Percentiles rank a stretch among this genome's conserved stretches.
Evolutionary conservation across 495 filamentous ascomycete species (phyloP).

Genomic region (Penicillium paradoxum): DNA sequence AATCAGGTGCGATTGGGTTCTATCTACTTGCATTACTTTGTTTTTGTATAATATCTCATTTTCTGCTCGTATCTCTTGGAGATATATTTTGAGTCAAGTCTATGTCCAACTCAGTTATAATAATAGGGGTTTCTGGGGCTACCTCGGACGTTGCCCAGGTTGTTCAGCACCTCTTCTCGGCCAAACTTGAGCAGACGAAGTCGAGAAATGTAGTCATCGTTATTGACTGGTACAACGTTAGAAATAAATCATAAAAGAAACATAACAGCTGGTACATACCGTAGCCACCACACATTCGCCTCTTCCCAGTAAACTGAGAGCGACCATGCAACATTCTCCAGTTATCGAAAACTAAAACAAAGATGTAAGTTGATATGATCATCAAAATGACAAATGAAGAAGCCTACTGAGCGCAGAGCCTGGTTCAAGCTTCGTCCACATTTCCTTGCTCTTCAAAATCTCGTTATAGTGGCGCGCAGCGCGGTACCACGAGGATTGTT

Average conservation of each 20-base stretch:
- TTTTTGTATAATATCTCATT: not conserved
- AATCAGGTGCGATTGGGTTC: not conserved
- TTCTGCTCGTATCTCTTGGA: not conserved
- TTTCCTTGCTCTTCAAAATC: conserved; percentile 55
- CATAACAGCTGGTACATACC: conserved; percentile 48
- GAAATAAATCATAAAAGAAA: conserved; percentile 3
- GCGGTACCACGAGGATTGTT: conserved; percentile 62
- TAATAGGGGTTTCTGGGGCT: not conserved
- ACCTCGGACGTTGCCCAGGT: conserved; percentile 24
- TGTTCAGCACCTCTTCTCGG: conserved; percentile 47
- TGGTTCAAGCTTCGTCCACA: conserved; percentile 72
- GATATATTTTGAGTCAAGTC: not conserved
- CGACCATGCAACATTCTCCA: conserved; percentile 90
- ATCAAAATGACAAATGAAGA: not conserved
- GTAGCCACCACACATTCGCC: conserved; percentile 86
- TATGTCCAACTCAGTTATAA: not conserved
- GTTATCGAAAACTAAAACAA: conserved; percentile 75
- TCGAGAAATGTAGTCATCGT: conserved; percentile 79
- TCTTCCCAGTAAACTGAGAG: conserved; percentile 70
- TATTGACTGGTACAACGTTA: conserved; percentile 55
- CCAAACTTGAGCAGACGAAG: conserved; percentile 66
- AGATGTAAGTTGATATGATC: conserved; percentile 1
- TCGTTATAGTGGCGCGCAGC: conserved; percentile 64
- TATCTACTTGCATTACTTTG: not conserved
- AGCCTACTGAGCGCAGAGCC: conserved; percentile 69